A percentile compares a stretch with the other conserved stretches of the same genome.
Conservation (phyloP, 2,329 filamentous ascomycete species). For the Pseudogymnoascus sp. region DNA sequence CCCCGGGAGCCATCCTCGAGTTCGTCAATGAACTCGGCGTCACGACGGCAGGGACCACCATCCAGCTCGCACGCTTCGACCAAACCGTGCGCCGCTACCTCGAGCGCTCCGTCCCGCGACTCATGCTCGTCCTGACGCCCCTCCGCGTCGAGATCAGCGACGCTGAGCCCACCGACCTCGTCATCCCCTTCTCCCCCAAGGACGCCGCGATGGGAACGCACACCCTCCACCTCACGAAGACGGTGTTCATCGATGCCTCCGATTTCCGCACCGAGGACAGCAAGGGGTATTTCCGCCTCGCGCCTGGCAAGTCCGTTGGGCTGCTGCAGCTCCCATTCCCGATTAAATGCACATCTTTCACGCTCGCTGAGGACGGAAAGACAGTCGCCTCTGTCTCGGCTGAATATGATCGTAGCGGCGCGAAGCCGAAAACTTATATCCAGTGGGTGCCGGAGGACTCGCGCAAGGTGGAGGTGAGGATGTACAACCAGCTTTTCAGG, state of each 20-base stretch:
- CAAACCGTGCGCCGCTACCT: slow-evolving; percentile 78
- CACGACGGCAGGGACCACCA: slow-evolving; percentile 71
- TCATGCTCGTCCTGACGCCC: slow-evolving; percentile 86
- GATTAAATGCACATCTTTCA: slow-evolving; percentile 63
- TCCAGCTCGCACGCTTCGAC: slow-evolving; percentile 77
- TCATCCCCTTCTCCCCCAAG: slow-evolving; percentile 77
- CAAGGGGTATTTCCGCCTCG: slow-evolving; percentile 69
- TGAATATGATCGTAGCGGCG: slow-evolving; percentile 61
- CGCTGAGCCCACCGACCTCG: slow-evolving; percentile 57
- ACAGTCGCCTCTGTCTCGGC: slow-evolving; percentile 58
- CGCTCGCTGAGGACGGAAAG: slow-evolving; percentile 55
- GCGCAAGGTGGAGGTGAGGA: slow-evolving; percentile 63
- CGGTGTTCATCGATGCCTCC: slow-evolving; percentile 74
- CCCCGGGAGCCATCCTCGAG: slow-evolving; percentile 77
- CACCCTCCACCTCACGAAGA: slow-evolving; percentile 60
- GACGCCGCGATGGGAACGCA: slow-evolving; percentile 60
- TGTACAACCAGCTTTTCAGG: slow-evolving; percentile 80
- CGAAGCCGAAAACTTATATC: slow-evolving; percentile 74
- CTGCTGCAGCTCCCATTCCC: slow-evolving; percentile 64
- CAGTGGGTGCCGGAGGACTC: slow-evolving; percentile 78
- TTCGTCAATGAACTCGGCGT: slow-evolving; percentile 91
- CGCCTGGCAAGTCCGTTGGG: slow-evolving; percentile 67
- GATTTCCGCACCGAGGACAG: slow-evolving; percentile 70
- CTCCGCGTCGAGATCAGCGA: slow-evolving; percentile 77
- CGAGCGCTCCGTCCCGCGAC: slow-evolving; percentile 76